A percentile compares a stretch with the other conserved stretches of the same genome.
Evolutionary conservation across 148 eudicot species (phyloP).

Genomic region (Cornus suecica): DNA sequence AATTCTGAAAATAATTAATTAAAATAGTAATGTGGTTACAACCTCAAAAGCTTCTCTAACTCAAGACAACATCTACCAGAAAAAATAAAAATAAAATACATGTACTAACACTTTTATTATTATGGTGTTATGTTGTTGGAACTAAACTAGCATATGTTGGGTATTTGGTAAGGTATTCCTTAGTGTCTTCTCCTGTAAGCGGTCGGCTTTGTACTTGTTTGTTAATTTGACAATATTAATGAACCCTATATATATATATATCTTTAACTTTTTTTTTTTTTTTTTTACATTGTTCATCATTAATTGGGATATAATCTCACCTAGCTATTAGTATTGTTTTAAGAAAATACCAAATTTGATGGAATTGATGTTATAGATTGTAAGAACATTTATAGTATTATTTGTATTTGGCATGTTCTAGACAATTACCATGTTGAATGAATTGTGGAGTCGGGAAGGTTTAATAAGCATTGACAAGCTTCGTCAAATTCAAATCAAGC

Average conservation of each 20-base stretch:
- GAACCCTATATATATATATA: no score
- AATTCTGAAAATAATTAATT: slow-evolving; percentile 37
- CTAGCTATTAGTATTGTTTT: no score
- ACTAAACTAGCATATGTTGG: slow-evolving; percentile 32
- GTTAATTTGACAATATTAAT: not conserved
- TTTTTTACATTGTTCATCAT: not conserved
- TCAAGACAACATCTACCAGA: slow-evolving; percentile 26
- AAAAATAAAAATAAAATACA: slow-evolving; percentile 15
- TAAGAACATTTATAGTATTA: no score
- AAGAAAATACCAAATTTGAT: no score
- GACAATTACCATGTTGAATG: no score
- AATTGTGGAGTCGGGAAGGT: no score
- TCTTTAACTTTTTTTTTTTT: no score
- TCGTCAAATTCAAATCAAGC: no score
- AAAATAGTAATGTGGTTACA: slow-evolving; percentile 19
- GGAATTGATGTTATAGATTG: no score
- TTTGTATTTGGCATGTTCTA: no score
- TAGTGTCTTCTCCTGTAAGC: slow-evolving; percentile 10
- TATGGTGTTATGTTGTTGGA: slow-evolving; percentile 29
- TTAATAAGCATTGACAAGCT: no score
- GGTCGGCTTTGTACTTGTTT: not conserved
- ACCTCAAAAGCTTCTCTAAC: slow-evolving; percentile 17
- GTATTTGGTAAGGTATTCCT: not conserved
- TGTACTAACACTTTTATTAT: slow-evolving; percentile 17
- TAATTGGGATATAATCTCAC: not conserved